Base-by-base conservation (phyloP, 164 flowering plant genomes). In the Amborella trichopoda region DNA sequence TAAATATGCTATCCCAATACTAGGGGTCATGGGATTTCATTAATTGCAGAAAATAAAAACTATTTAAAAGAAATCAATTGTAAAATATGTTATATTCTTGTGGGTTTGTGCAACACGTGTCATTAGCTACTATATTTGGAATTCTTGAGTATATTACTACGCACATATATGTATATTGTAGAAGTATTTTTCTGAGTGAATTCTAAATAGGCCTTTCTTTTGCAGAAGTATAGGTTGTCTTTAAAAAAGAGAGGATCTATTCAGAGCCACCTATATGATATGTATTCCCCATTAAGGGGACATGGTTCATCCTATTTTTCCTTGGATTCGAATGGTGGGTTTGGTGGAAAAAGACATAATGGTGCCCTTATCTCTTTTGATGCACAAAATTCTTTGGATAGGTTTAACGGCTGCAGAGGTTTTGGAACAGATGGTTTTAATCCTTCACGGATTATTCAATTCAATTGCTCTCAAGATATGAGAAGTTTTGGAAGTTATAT, bases 151-250 rank as follows among this genome's bases (percentile, higher is more conserved):
- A n/a, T n/a, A n/a, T n/a, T n/a, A n/a, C n/a, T n/a, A n/a, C n/a
- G n/a, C n/a, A n/a, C 34, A 30, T 30, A 30, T 6, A 30, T 6
- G 34, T 30, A 28, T 38, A n/a, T 24, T 27, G 34, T 3, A 40
- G 14, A 28, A 12, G 28, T 23, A 20, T 45, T 55, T 39, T 32
- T n/a, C 16, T 41, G 40, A 13, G 3, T 36, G 23, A 40, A 42
- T 26, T 49, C 21, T 49, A 33, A 14, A 26, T 24, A 12, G 27
- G 1, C 43, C 8, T 9, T 5, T 16, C 25, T 28, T 26, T 40
- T 20, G 44, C 14, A 67, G 71, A 67, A 68, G 41, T 60, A 23
- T 22, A 56, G 72, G 46, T 50, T 22, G 12, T 49, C 27, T 34
- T 24, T 67, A 28, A 50, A 50, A 22, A 55, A 41, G 59, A 37